Evolutionary conservation across 148 eudicot genomes (phyloP), one percentile per base, ranked within the genome.

Genomic region (Silene latifolia): DNA sequence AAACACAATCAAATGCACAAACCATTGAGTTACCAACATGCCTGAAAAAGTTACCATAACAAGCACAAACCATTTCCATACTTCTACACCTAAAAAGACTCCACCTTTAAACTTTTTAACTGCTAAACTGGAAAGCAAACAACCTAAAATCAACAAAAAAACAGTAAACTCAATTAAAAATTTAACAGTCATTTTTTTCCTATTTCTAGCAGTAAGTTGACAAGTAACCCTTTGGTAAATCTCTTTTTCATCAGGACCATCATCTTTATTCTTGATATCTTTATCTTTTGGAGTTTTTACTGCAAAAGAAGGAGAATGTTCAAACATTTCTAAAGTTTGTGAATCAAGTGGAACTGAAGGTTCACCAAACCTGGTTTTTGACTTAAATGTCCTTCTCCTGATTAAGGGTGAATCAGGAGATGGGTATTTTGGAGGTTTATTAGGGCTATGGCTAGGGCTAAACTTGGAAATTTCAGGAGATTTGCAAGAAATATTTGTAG

Each of bases 291-390:
- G 19, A 19, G 53, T 42, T 23, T 64, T 46, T 11, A 78, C 78
- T 23, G 85, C 44, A 7, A 73, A 51, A 35, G n/a, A 23, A 13
- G 71, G 72, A 10, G 85, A 72, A 63, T 46, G 53, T 35, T 68
- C 76, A 51, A 77, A 74, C 39, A 17, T 61, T 27, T 80, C 74
- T 7, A 77, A 12, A 27, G 74, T 65, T 57, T 79, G 76, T 0
- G 82, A 25, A 14, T 85, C 85, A 75, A 85, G 67, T 2, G 83
- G 72, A 35, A 85, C 65, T 23, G 93, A 80, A 29, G 83, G 95
- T 80, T 92, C 97, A 14, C 97, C 97, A 74, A 92, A 90, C 77
- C 97, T 83, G 1, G 90, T 87, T 80, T 85, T 74, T 76, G 79
- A 72, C 80, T 83, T 42, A 75, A 84, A 56, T 2, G 88, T 71